Evolutionary conservation across 1,284 basidiomycete species (phyloP), one percentile per base, ranked within the genome.

Genomic region (Tilletia caries): DNA sequence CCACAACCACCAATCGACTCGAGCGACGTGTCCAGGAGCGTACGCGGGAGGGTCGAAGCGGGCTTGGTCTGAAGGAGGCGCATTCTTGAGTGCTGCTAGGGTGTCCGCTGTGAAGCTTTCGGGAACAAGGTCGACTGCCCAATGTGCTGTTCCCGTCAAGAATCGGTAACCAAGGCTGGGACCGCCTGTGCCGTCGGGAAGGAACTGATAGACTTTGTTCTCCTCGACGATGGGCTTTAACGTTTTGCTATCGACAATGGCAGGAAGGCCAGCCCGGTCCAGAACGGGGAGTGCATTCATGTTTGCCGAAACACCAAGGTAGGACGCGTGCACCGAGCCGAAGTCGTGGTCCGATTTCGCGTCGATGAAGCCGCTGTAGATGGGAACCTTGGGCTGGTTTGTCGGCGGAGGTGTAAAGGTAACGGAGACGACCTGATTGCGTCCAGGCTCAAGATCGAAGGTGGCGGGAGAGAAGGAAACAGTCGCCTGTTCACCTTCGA

Each of bases 291-390:
- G 52, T 5, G 87, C 88, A 77, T 89, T 94, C 84, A 62, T 15
- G 13, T 33, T 23, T 3, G 88, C 82, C 71, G 89, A 87, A 84
- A 87, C 88, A 3, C 88, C 89, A 52, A 87, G 88, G 58, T 62
- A 62, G 10, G 58, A 29, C 15, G 34, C 58, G 58, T 8, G 32
- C 13, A 62, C 12, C 13, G 29, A 18, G 32, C 58, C 58, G 23
- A 34, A 37, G 29, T 62, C 32, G 29, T 62, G 32, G 32, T 62
- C 23, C 10, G 58, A 62, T 15, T 34, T 37, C 29, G 34, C 8
- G 13, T 20, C 15, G 32, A 62, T 33, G 29, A 33, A 62, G 27
- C 58, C 58, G 3, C 29, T 33, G 83, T 86, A 89, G 64, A 89
- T 85, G 6, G 89, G 88, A 78, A 87, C 86, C 2, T 86, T 85